Percentiles rank a stretch among this genome's conserved stretches.
Conservation (phyloP, 345 rosid species). For the Populus euphratica region DNA sequence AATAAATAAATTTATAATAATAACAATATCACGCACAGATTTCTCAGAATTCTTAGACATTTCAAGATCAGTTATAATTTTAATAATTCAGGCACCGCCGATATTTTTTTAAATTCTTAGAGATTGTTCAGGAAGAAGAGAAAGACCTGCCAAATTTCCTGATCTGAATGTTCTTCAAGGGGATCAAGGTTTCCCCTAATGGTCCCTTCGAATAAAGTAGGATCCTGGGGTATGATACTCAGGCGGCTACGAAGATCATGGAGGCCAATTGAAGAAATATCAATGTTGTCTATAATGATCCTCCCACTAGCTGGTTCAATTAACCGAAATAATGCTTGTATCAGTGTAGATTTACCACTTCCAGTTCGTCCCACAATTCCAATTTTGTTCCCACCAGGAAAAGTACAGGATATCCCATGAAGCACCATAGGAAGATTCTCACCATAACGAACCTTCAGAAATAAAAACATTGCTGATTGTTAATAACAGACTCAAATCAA, state of each 20-base stretch:
- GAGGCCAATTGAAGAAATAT: constrained; percentile 82
- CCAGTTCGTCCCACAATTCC: constrained; percentile 99
- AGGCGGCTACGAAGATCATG: constrained; percentile 95
- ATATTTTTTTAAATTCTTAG: neutral
- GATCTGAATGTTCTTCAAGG: constrained; percentile 89
- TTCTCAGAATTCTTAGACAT: neutral
- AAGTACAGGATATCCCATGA: constrained; percentile 71
- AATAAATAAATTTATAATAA: neutral
- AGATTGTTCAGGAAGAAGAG: neutral
- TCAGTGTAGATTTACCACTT: constrained; percentile 95
- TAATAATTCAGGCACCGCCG: no score
- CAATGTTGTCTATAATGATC: constrained; percentile 88
- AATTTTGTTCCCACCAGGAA: constrained; percentile 95
- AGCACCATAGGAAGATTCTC: constrained; percentile 96
- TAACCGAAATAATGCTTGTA: constrained; percentile 93
- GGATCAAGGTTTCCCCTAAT: constrained; percentile 94
- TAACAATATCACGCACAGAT: neutral
- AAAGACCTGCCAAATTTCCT: constrained; percentile 82
- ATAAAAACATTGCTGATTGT: neutral
- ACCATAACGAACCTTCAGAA: constrained; percentile 78
- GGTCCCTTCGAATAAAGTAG: constrained; percentile 94
- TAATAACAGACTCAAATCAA: no score
- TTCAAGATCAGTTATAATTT: neutral
- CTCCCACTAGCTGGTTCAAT: constrained; percentile 84
- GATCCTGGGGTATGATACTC: constrained; percentile 98